Evolutionary conservation across 2,329 filamentous ascomycete genomes (phyloP).

Genomic region (Zopfia rhizophila): DNA sequence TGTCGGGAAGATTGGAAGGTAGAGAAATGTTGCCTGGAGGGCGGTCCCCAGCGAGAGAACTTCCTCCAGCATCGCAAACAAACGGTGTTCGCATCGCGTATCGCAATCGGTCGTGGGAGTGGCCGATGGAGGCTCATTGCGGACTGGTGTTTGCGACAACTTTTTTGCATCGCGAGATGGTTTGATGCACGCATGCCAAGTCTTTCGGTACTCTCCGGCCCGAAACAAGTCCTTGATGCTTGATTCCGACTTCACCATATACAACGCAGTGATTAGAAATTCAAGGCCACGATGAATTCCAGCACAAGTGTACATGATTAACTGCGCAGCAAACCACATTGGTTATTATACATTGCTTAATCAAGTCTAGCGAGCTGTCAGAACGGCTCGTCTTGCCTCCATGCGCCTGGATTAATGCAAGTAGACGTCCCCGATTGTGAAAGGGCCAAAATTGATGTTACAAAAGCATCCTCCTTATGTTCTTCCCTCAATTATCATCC

Average conservation of each 20-base stretch:
- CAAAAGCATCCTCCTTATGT: conserved; percentile 25
- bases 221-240: neutral
- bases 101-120: conserved; percentile 39
- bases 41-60: conserved; percentile 33
- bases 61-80: conserved; percentile 48
- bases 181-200: conserved; percentile 17
- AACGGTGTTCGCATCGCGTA: conserved; percentile 40
- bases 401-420: conserved; percentile 35
- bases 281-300: neutral
- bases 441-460: conserved; percentile 38
- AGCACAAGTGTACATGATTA: conserved; percentile 14
- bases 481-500: conserved; percentile 40
- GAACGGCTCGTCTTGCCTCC: conserved; percentile 23
- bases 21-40: conserved; percentile 41
- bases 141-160: conserved; percentile 36
- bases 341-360: conserved; percentile 38
- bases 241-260: neutral
- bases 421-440: conserved; percentile 15
- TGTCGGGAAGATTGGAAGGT: conserved; percentile 36
- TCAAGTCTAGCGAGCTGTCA: conserved; percentile 28
- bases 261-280: no score
- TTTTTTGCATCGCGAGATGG: conserved; percentile 15
- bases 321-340: conserved; percentile 17
- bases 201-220: conserved; percentile 2
- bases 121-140: conserved; percentile 51